Base-by-base conservation (phyloP, 345 rosid genomes). In the Chamaenerion angustifolium region DNA sequence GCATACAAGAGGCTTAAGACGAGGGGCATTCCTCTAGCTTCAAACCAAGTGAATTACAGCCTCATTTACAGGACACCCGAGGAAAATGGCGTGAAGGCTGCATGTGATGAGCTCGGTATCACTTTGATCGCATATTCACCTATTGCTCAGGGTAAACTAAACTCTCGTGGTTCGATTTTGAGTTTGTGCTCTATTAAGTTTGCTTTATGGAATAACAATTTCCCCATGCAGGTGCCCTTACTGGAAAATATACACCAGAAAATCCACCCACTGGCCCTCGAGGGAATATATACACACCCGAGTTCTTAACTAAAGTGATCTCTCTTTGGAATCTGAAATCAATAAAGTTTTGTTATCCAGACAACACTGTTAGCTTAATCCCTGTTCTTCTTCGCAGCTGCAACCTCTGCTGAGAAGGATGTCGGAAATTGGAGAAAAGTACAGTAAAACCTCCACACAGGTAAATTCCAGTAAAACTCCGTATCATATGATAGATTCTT, bases 41-140 rank as follows among this genome's bases (percentile, higher is more conserved):
- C 96, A 16, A 90, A 86, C 80, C 98, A 90, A 74, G 98, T 90
- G 54, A 86, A 90, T 62, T 90, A 90, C 69, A 90, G 96, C 69
- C 92, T 92, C 56, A 81, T 92, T 57, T 83, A 86, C 65, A 80
- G 96, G 57, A 56, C 62, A 43, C 95, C 96, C 0, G 96, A 92
- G 76, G 77, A 81, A 67, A 83, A 72, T 51, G 96, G 96, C 14
- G 89, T 92, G 14, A 92, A 86, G 71, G 82, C 85, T 54, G 67
- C 96, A 21, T 86, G 98, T 49, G 93, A 92, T 54, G 98, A 86
- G 68, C 85, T 87, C 0, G 98, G 98, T 50, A 60, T 92, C 69
- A 78, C 96, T 49, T 58, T 92, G 71, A 92, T 92, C 58, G 98
- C 98, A 12, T 92, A 87, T 71, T 79, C 68, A 61, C 96, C 96